A percentile compares a stretch with the other conserved stretches of the same genome.
Conservation (phyloP, 169 alveolate species). For the Plasmodium relictum region DNA sequence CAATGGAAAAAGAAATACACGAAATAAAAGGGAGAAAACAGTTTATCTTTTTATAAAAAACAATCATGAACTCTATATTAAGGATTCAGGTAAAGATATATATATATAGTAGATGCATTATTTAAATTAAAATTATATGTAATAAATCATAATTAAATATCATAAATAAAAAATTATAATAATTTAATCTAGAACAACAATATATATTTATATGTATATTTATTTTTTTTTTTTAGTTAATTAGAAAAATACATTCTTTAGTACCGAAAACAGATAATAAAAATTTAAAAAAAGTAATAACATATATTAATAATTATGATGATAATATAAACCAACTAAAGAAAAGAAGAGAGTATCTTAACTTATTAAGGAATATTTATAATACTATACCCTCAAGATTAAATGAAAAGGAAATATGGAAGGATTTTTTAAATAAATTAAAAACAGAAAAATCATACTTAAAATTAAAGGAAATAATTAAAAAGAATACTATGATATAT, state of each 20-base stretch:
- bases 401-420: conserved; percentile 59
- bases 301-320: conserved; percentile 47
- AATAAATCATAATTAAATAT: too few relatives aligned
- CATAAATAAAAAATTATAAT: too few relatives aligned
- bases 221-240: conserved; percentile 9
- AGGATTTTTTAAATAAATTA: conserved; percentile 30
- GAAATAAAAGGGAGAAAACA: too few relatives aligned
- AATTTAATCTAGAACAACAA: too few relatives aligned
- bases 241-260: conserved; percentile 24
- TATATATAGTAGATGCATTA: too few relatives aligned
- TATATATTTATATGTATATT: too few relatives aligned
- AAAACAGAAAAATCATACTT: conserved; percentile 34
- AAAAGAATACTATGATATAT: conserved; percentile 1
- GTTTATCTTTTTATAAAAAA: neutral
- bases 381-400: conserved; percentile 66
- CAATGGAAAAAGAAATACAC: neutral
- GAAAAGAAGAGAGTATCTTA: conserved; percentile 31
- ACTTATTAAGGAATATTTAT: conserved; percentile 55
- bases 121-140: too few relatives aligned
- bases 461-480: conserved; percentile 22
- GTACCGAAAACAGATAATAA: conserved; percentile 16
- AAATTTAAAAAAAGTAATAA: conserved; percentile 49
- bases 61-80: conserved; percentile 3
- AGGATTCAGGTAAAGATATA: conserved; percentile 15
- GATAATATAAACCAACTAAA: conserved; percentile 7